Percentiles rank a stretch among this genome's conserved stretches.
These are phyloP conservation scores for Nyssa sinensis DNA, from an alignment of 148 eudicot genomes.

Conservation along the genomic window DNA sequence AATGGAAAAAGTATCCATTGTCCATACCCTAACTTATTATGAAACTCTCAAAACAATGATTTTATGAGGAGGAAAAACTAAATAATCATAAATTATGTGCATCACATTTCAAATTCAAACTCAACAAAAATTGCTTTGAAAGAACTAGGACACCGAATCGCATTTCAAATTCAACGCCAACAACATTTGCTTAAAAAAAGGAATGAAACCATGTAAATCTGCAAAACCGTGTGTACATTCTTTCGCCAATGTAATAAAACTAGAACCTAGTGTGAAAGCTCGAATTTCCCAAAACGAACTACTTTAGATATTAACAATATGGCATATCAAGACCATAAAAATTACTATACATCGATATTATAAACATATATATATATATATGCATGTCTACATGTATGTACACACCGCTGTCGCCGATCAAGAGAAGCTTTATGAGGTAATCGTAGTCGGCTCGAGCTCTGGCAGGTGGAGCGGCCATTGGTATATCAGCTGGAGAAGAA, in stretches of 20 bases:
- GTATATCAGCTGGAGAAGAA: background rate
- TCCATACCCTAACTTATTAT: too few relatives aligned
- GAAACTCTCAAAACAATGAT: too few relatives aligned
- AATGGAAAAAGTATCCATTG: too few relatives aligned
- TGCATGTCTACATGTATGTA: background rate
- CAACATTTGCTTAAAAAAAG: background rate
- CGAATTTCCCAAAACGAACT: background rate
- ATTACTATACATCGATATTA: background rate
- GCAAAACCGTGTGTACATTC: background rate
- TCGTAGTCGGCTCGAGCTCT: slow-evolving; percentile 70
- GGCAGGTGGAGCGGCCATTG: slow-evolving; percentile 70
- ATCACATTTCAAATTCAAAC: background rate
- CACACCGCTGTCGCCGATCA: slow-evolving; percentile 66
- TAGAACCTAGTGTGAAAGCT: too few relatives aligned
- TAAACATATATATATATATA: background rate
- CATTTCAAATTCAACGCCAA: background rate
- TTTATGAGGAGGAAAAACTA: background rate
- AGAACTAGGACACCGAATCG: background rate
- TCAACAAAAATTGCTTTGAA: background rate
- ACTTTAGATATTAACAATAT: background rate
- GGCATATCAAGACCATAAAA: background rate
- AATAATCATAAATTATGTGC: background rate
- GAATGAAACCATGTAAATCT: background rate
- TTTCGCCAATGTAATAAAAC: background rate
- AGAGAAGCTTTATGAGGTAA: slow-evolving; percentile 57